Conservation (phyloP, 495 filamentous ascomycete species). For the Neurospora intermedia region DNA sequence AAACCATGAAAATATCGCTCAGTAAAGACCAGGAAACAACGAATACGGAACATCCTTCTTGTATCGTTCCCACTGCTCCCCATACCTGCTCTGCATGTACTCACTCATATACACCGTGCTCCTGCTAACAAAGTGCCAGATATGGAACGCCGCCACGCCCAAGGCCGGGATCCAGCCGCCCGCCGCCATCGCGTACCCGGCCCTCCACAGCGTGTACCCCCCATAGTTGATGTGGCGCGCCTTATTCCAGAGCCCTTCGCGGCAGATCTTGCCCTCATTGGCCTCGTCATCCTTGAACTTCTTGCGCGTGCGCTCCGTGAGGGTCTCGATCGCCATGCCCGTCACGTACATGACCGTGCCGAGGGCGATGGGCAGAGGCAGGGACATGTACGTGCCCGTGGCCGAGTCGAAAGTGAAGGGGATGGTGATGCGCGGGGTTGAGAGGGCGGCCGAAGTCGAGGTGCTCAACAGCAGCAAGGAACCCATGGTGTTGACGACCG, state of each 20-base stretch:
- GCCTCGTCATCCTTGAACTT: constrained; percentile 40
- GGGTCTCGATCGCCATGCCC: constrained; percentile 38
- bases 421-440: constrained; percentile 5
- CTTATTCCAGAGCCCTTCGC: constrained; percentile 39
- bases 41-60: constrained; percentile 33
- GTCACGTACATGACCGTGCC: constrained; percentile 33
- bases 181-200: constrained; percentile 37
- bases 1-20: background rate
- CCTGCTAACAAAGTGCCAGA: constrained; percentile 34
- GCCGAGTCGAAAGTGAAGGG: background rate
- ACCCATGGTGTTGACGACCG: constrained; percentile 35
- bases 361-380: constrained; percentile 25
- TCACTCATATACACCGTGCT: constrained; percentile 39
- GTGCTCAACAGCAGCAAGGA: constrained; percentile 33
- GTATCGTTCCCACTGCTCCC: constrained; percentile 32
- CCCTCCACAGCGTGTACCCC: constrained; percentile 45
- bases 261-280: constrained; percentile 46
- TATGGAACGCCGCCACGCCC: constrained; percentile 27
- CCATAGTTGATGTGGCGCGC: constrained; percentile 52
- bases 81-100: constrained; percentile 38
- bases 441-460: constrained; percentile 27
- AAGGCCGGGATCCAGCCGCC: constrained; percentile 36
- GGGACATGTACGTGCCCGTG: background rate
- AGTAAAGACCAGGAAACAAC: constrained; percentile 37
- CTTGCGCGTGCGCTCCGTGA: constrained; percentile 42